phyloP scores from a whole-genome alignment of 208 protist species.

The Trypanosoma grayi region DNA sequence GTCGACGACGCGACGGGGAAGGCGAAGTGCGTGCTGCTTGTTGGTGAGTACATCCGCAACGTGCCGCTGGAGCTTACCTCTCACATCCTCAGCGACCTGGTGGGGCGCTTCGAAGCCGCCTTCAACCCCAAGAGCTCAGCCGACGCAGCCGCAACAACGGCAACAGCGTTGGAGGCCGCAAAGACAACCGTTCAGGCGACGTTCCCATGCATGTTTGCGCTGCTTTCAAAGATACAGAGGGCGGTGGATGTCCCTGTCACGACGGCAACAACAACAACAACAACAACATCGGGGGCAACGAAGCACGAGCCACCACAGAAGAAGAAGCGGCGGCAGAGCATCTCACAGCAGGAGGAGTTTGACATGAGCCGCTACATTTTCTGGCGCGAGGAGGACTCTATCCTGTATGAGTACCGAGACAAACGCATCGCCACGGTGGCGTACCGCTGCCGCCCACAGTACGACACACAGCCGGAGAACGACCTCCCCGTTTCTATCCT shows the following conservation, averaged over 20 bases:
- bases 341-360: constrained; percentile 22
- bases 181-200: constrained; percentile 30
- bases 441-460: constrained; percentile 82
- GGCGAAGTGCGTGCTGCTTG: constrained; percentile 65
- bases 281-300: background rate
- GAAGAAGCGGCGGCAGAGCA: constrained; percentile 18
- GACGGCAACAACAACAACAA: background rate
- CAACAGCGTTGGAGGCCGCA: background rate
- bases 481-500: constrained; percentile 81
- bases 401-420: constrained; percentile 78
- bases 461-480: constrained; percentile 77
- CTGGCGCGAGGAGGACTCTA: constrained; percentile 84
- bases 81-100: constrained; percentile 62
- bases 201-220: constrained; percentile 65
- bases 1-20: constrained; percentile 19
- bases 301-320: constrained; percentile 1
- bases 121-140: background rate
- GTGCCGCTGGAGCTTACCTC: constrained; percentile 80
- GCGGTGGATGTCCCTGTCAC: constrained; percentile 54
- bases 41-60: constrained; percentile 85
- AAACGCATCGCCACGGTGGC: constrained; percentile 75
- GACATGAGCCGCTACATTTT: constrained; percentile 75
- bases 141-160: no score
- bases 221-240: constrained; percentile 88
- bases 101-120: constrained; percentile 47